These are phyloP conservation scores for Triticum dicoccoides DNA, from an alignment of 176 grass and related monocot genomes.

Conservation along the genomic window DNA sequence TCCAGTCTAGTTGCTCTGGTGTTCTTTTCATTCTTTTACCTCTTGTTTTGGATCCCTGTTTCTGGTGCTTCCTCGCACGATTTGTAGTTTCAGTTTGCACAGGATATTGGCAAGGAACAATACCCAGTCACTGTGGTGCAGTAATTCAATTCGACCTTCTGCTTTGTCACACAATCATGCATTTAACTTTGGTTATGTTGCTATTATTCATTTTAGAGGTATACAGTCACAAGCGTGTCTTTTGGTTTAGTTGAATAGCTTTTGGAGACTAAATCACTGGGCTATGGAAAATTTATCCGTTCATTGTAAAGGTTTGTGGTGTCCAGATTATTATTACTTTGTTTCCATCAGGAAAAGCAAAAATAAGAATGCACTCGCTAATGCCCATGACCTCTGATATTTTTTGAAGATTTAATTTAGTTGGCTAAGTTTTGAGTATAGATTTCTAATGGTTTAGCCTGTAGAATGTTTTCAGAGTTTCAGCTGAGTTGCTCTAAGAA, in stretches of 20 bases:
- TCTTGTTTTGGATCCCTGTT: background rate
- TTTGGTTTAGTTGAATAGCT: no score
- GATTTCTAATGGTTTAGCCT: background rate
- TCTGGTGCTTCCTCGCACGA: background rate
- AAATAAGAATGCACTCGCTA: no score
- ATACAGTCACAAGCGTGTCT: no score
- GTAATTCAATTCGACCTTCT: background rate
- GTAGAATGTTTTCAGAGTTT: background rate
- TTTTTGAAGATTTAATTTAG: no score
- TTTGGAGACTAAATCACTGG: no score
- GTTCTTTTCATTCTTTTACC: background rate
- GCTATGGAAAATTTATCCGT: no score
- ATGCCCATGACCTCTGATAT: no score
- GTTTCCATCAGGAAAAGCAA: no score
- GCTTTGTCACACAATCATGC: background rate
- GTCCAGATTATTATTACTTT: no score
- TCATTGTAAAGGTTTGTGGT: no score
- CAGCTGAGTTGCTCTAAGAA: background rate
- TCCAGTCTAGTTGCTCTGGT: background rate
- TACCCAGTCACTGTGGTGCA: background rate
- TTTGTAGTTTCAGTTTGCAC: background rate
- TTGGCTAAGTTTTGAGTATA: no score
- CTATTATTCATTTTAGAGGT: no score
- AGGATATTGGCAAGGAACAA: background rate
- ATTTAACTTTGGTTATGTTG: background rate